Conservation (phyloP, 2,329 filamentous ascomycete species). For the Zymoseptoria crescenta region DNA sequence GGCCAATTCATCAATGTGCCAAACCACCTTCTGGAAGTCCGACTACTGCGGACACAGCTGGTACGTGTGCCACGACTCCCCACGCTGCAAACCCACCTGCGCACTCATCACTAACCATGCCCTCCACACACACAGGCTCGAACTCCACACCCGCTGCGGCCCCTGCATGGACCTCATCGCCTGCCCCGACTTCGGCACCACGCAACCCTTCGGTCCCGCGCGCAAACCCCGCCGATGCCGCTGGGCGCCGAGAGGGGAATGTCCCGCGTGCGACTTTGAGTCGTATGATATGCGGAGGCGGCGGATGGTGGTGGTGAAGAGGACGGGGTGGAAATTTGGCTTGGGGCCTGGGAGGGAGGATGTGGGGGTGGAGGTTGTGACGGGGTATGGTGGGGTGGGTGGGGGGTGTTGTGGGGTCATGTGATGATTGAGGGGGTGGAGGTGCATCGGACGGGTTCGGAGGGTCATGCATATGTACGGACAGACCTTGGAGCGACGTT, state of each 20-base stretch:
- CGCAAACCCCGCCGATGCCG: conserved; percentile 16
- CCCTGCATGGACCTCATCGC: conserved; percentile 33
- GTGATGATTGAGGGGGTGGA: background rate
- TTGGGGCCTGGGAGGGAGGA: conserved; percentile 16
- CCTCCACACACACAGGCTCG: conserved; percentile 24
- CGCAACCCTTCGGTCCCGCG: conserved; percentile 19
- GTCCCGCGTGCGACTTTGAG: conserved; percentile 25
- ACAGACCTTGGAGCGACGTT: too few species aligned
- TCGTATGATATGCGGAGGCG: conserved; percentile 19
- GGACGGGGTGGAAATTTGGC: conserved; percentile 23
- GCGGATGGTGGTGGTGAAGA: conserved; percentile 18
- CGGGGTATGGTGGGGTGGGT: background rate
- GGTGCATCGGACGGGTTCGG: too few species aligned
- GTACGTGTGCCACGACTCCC: conserved; percentile 16
- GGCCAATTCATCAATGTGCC: conserved; percentile 41
- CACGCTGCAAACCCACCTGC: background rate
- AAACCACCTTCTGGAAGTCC: conserved; percentile 38
- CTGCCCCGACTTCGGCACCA: conserved; percentile 31
- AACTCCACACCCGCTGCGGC: conserved; percentile 39
- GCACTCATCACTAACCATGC: background rate
- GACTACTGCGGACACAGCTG: conserved; percentile 42
- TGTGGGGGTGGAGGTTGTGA: conserved; percentile 19
- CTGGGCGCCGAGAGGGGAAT: conserved; percentile 16
- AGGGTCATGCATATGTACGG: too few species aligned
- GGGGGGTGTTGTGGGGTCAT: background rate